Evolutionary conservation across 345 rosid genomes (phyloP), one percentile per base, ranked within the genome.

Genomic region (Citrus medica): DNA sequence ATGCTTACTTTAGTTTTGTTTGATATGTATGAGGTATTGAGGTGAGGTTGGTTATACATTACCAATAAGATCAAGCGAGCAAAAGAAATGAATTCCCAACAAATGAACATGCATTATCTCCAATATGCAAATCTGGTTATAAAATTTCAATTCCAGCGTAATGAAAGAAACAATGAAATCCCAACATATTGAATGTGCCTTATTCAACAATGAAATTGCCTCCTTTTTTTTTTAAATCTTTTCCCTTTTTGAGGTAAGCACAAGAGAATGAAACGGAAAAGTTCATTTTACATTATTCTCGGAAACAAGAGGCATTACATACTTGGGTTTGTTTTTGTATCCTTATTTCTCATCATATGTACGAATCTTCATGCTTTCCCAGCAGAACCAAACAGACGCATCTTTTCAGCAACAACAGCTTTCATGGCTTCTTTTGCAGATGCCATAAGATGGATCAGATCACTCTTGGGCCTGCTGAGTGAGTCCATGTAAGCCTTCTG

Each of bases 341-440:
- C 42, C 42, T 38, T 38, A 38, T 38, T 38, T 38, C 42, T 38
- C 42, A 38, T 38, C 42, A 38, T 38, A 38, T 51, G 4, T 0
- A 28, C 22, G 14, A 40, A 40, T 14, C 72, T 56, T 84, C 83
- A 92, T 65, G 98, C 98, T 83, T 93, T 92, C 79, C 99, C 96
- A 28, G 95, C 81, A 16, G 99, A 93, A 53, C 97, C 97, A 76
- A 93, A 93, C 70, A 95, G 87, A 69, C 37, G 92, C 91, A 93
- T 91, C 90, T 95, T 93, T 80, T 95, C 97, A 1, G 88, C 86
- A 42, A 92, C 82, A 38, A 95, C 94, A 30, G 87, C 86, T 84
- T 92, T 91, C 98, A 92, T 93, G 86, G 97, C 97, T 69, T 87
- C 88, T 79, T 87, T 92, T 5, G 95, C 87, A 27, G 94, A 87